A percentile compares a stretch with the other conserved stretches of the same genome.
These are phyloP conservation scores for Micractinium sp. DNA, from an alignment of 139 green algal species.

Conservation along the genomic window DNA sequence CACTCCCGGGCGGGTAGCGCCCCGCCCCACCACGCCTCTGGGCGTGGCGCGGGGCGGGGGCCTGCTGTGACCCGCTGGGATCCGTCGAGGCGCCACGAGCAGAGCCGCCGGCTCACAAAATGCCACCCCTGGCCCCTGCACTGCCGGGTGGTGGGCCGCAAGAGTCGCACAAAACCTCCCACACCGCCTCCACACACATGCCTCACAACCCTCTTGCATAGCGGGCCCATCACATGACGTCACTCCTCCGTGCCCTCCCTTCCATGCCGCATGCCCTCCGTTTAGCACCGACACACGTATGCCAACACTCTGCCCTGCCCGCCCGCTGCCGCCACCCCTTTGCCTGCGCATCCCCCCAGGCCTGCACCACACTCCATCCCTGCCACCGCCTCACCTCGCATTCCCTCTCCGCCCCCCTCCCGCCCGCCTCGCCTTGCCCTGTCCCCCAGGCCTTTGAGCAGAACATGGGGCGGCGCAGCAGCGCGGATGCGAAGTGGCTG, in stretches of 20 bases:
- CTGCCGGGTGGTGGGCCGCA: constrained; percentile 23
- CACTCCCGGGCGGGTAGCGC: constrained; percentile 26
- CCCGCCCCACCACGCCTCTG: not conserved
- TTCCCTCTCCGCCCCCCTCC: not conserved
- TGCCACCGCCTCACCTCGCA: not conserved
- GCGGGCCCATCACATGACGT: too few species aligned
- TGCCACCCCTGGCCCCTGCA: not conserved
- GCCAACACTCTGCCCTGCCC: too few species aligned
- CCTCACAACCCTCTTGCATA: not conserved
- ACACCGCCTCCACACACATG: not conserved
- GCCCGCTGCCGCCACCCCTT: too few species aligned
- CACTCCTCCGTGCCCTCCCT: too few species aligned
- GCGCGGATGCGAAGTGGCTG: constrained; percentile 76
- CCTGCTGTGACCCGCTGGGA: constrained; percentile 24
- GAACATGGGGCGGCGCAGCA: constrained; percentile 56
- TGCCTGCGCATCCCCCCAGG: too few species aligned
- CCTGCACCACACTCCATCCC: too few species aligned
- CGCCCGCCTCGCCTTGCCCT: not conserved
- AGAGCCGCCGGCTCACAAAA: not conserved
- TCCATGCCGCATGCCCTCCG: too few species aligned
- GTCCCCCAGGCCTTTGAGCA: constrained; percentile 58
- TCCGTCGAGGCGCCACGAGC: constrained; percentile 27
- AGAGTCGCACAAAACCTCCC: not conserved
- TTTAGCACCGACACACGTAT: too few species aligned
- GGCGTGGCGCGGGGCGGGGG: not conserved